phyloP scores from a whole-genome alignment of 345 rosid genomes.

The Eucalyptus regnans region DNA sequence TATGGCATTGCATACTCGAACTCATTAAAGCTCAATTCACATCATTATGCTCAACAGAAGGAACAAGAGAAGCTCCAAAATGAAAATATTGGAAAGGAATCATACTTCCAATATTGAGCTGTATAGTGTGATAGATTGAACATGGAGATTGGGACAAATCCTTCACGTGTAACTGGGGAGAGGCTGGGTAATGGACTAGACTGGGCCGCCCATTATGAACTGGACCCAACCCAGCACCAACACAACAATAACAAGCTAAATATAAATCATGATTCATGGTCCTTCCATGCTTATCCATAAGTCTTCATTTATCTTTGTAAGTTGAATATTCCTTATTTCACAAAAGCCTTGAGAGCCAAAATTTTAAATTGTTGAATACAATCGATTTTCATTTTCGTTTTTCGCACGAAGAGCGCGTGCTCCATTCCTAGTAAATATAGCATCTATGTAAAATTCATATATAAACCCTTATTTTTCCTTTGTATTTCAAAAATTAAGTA shows the following conservation, averaged over 20 bases:
- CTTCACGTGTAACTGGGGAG: neutral
- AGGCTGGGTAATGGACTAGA: neutral
- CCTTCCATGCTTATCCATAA: neutral
- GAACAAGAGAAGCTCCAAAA: neutral
- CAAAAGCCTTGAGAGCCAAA: neutral
- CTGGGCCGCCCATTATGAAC: neutral
- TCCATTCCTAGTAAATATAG: neutral
- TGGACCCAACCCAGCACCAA: neutral
- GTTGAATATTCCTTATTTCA: neutral
- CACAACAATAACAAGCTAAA: neutral
- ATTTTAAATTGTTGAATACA: neutral
- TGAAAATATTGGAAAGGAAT: neutral
- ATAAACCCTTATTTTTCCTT: neutral
- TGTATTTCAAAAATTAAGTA: neutral
- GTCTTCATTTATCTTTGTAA: neutral
- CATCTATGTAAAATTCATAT: neutral
- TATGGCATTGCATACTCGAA: neutral
- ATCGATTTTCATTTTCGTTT: neutral
- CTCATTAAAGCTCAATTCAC: neutral
- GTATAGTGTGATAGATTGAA: neutral
- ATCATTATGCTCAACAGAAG: neutral
- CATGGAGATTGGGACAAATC: neutral
- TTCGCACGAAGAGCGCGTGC: neutral
- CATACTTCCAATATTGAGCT: neutral
- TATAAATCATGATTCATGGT: neutral